phyloP scores from a whole-genome alignment of 108 stramenopile species.

The Skeletonema tropicum region DNA sequence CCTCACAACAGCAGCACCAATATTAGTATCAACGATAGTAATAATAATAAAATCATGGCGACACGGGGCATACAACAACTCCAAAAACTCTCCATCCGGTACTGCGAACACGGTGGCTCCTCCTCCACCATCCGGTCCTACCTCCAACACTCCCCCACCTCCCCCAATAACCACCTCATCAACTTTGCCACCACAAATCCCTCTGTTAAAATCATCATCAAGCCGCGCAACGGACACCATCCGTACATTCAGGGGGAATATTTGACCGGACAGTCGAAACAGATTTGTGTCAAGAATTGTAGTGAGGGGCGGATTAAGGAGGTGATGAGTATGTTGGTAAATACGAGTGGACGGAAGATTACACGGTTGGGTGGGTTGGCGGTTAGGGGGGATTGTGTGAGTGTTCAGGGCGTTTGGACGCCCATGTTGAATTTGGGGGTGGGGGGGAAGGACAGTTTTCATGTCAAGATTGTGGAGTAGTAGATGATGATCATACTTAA shows the following conservation, averaged over 20 bases:
- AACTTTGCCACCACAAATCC: slow-evolving; percentile 69
- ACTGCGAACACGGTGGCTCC: slow-evolving; percentile 87
- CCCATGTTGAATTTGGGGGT: slow-evolving; percentile 66
- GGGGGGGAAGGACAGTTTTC: not conserved
- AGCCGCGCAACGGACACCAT: slow-evolving; percentile 77
- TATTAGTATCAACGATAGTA: too few relatives aligned
- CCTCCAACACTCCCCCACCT: slow-evolving; percentile 47
- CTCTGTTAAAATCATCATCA: slow-evolving; percentile 57
- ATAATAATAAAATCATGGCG: slow-evolving; percentile 60
- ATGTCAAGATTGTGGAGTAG: slow-evolving; percentile 6
- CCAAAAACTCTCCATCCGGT: slow-evolving; percentile 68
- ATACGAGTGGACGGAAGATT: slow-evolving; percentile 87
- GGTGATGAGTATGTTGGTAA: slow-evolving; percentile 64
- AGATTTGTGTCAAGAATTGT: slow-evolving; percentile 77
- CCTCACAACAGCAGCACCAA: too few relatives aligned
- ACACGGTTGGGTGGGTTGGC: slow-evolving; percentile 69
- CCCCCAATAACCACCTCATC: slow-evolving; percentile 37
- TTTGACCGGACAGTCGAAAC: slow-evolving; percentile 58
- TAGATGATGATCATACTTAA: too few relatives aligned
- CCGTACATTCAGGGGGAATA: slow-evolving; percentile 80
- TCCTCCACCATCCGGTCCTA: slow-evolving; percentile 68
- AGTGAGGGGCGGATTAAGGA: slow-evolving; percentile 48
- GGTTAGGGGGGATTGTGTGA: slow-evolving; percentile 72
- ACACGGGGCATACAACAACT: slow-evolving; percentile 84
- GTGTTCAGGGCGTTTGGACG: slow-evolving; percentile 88